These are phyloP conservation scores for Hyphodiscus hymeniophilus DNA, from an alignment of 495 filamentous ascomycete species.

Conservation along the genomic window DNA sequence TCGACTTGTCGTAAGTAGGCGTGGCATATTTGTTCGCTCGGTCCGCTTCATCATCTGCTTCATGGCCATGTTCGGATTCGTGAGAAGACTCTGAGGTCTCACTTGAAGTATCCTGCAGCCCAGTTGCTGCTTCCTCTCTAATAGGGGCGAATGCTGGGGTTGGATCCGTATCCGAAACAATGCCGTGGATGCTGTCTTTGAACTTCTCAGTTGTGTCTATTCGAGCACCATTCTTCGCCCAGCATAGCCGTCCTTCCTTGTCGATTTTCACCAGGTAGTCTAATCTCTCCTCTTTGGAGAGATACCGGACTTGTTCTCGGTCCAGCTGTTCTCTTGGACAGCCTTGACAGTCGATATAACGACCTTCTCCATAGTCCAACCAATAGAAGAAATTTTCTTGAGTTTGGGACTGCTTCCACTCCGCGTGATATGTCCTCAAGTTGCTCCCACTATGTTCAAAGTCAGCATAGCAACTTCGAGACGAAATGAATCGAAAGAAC, in stretches of 20 bases:
- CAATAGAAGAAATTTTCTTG: conserved; percentile 92
- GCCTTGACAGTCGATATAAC: conserved; percentile 43
- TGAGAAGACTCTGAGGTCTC: conserved; percentile 7
- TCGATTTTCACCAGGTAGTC: conserved; percentile 68
- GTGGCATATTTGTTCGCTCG: conserved; percentile 43
- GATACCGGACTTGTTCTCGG: conserved; percentile 62
- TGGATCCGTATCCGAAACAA: conserved; percentile 59
- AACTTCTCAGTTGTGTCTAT: conserved; percentile 70
- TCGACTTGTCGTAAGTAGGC: conserved; percentile 42
- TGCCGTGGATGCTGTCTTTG: conserved; percentile 71
- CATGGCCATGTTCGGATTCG: not conserved
- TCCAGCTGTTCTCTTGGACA: conserved; percentile 61
- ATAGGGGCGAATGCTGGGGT: conserved; percentile 35
- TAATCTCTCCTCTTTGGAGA: conserved; percentile 62
- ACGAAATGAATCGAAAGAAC: too few species aligned
- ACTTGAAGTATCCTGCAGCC: conserved; percentile 4
- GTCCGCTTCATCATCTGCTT: conserved; percentile 21
- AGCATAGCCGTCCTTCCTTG: conserved; percentile 56
- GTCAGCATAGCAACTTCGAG: too few species aligned
- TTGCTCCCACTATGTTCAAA: too few species aligned
- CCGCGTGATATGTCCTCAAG: conserved; percentile 71
- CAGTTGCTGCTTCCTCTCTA: conserved; percentile 9
- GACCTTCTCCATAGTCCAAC: conserved; percentile 79
- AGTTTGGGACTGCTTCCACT: conserved; percentile 71
- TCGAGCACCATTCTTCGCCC: conserved; percentile 68